These are phyloP conservation scores for Aspergillus pseudotamarii DNA, from an alignment of 2,329 filamentous ascomycete species.

Conservation along the genomic window DNA sequence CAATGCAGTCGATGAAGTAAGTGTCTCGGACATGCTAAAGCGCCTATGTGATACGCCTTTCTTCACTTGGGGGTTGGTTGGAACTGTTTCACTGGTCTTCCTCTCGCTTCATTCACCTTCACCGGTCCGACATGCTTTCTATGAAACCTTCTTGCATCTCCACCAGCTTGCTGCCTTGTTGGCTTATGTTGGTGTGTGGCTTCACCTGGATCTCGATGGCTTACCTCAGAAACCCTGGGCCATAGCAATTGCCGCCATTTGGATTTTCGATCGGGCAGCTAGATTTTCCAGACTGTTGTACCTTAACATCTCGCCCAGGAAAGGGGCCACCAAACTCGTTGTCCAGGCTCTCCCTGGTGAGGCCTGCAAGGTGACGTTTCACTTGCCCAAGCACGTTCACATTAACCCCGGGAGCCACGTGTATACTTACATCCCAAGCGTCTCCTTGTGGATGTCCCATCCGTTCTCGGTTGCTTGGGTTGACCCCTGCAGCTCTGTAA, in stretches of 20 bases:
- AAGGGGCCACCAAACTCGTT: slow-evolving; percentile 54
- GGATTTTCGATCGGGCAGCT: slow-evolving; percentile 47
- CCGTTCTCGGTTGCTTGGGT: slow-evolving; percentile 53
- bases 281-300: slow-evolving; percentile 54
- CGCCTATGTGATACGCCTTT: slow-evolving; percentile 43
- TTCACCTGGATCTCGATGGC: slow-evolving; percentile 46
- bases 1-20: slow-evolving; percentile 58
- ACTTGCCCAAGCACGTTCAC: slow-evolving; percentile 57
- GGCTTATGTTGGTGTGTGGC: slow-evolving; percentile 48
- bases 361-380: slow-evolving; percentile 63
- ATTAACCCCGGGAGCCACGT: slow-evolving; percentile 62
- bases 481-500: slow-evolving; percentile 36
- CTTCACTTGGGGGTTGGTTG: slow-evolving; percentile 50
- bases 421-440: slow-evolving; percentile 60
- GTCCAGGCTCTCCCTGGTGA: slow-evolving; percentile 63
- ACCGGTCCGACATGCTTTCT: slow-evolving; percentile 49
- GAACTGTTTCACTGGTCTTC: slow-evolving; percentile 43
- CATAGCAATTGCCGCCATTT: slow-evolving; percentile 40
- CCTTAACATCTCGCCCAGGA: slow-evolving; percentile 56
- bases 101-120: slow-evolving; percentile 49
- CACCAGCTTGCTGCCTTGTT: slow-evolving; percentile 49
- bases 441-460: slow-evolving; percentile 53
- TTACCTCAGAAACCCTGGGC: slow-evolving; percentile 47
- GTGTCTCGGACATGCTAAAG: slow-evolving; percentile 35
- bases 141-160: slow-evolving; percentile 51